phyloP scores from a whole-genome alignment of 306 rosid genomes.

The Cucurbita moschata region DNA sequence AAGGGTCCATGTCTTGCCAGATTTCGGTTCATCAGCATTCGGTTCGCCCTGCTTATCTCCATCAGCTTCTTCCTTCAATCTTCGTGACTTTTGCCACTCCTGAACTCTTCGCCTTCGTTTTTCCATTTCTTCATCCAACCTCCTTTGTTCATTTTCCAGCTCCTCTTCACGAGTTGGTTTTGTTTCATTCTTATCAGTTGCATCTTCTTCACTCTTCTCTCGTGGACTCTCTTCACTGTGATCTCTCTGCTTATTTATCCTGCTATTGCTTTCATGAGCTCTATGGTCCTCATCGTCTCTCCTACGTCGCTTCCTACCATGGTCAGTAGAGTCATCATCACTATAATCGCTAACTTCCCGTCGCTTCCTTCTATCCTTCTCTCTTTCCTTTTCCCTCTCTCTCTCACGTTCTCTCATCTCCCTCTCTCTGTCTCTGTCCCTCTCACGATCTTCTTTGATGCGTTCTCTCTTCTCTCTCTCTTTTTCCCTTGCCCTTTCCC shows the following conservation, averaged over 20 bases:
- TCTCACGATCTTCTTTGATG: too few relatives aligned
- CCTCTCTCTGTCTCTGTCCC: slow-evolving; percentile 20
- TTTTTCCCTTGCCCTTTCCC: too few relatives aligned
- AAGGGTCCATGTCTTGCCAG: slow-evolving; percentile 79
- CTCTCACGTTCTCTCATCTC: slow-evolving; percentile 24
- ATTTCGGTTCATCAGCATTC: slow-evolving; percentile 40
- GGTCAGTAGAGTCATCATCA: slow-evolving; percentile 45
- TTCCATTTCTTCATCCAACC: slow-evolving; percentile 86
- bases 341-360: slow-evolving; percentile 47
- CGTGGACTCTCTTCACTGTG: slow-evolving; percentile 41
- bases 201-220: slow-evolving; percentile 36
- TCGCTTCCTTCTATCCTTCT: slow-evolving; percentile 30
- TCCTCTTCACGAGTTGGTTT: slow-evolving; percentile 56
- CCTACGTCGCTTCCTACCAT: slow-evolving; percentile 45
- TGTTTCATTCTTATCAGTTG: slow-evolving; percentile 27
- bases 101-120: slow-evolving; percentile 92
- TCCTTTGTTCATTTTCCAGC: slow-evolving; percentile 64
- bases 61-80: slow-evolving; percentile 73
- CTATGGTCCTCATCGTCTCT: slow-evolving; percentile 44
- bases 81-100: slow-evolving; percentile 85
- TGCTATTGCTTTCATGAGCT: slow-evolving; percentile 35
- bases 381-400: slow-evolving; percentile 26
- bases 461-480: too few relatives aligned
- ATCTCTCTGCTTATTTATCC: slow-evolving; percentile 34
- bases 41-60: slow-evolving; percentile 55